Percentiles rank a stretch among this genome's conserved stretches.
phyloP scores from a whole-genome alignment of 345 rosid species.

The Eucalyptus grandis region DNA sequence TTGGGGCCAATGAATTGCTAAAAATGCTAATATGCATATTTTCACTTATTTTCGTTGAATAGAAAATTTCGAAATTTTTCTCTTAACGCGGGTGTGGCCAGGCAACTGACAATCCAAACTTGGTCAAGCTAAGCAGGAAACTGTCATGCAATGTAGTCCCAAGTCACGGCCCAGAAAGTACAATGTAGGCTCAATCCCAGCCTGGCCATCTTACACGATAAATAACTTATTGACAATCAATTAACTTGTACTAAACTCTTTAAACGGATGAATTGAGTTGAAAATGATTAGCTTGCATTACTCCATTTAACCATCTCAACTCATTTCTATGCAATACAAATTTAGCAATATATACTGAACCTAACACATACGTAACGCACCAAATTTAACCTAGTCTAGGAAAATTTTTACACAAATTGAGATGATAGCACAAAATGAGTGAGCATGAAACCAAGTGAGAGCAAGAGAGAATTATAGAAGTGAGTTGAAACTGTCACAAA shows the following conservation, averaged over 20 bases:
- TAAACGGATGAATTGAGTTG: rapidly evolving
- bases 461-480: too few relatives aligned
- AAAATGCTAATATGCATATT: background rate
- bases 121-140: background rate
- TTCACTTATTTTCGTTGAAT: background rate
- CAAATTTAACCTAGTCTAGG: too few relatives aligned
- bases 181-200: background rate
- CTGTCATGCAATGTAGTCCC: background rate
- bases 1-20: background rate
- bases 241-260: background rate
- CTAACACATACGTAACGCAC: too few relatives aligned
- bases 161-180: background rate
- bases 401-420: too few relatives aligned
- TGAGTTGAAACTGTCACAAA: too few relatives aligned
- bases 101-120: background rate
- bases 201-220: background rate
- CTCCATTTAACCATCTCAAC: too few relatives aligned
- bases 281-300: too few relatives aligned
- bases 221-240: background rate
- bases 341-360: too few relatives aligned
- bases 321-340: too few relatives aligned
- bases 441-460: too few relatives aligned
- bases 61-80: too few relatives aligned
- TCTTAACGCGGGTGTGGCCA: background rate
- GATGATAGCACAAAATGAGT: too few relatives aligned